Conservation (phyloP, 2,329 filamentous ascomycete species). For the Elsinoe australis region DNA sequence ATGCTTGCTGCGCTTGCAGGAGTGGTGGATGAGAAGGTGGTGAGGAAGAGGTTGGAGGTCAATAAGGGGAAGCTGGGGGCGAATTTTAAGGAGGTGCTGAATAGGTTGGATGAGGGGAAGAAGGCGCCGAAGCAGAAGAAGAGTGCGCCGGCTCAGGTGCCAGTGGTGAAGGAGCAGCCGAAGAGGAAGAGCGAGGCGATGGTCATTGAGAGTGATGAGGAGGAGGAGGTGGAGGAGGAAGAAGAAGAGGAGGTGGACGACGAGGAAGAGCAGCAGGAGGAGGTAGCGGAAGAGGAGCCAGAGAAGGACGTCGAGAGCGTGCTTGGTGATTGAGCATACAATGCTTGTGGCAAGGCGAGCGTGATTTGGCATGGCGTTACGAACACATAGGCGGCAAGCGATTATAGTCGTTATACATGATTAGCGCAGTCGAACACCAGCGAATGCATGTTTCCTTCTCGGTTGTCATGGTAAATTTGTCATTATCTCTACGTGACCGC, state of each 20-base stretch:
- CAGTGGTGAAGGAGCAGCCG: conserved; percentile 30
- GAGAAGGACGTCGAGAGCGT: conserved; percentile 22
- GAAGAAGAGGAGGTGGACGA: conserved; percentile 24
- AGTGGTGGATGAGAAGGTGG: conserved; percentile 60
- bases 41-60: conserved; percentile 64
- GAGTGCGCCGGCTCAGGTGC: conserved; percentile 31
- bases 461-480: too few relatives aligned
- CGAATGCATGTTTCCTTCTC: too few relatives aligned
- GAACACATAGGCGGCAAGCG: not conserved
- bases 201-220: conserved; percentile 12
- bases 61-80: conserved; percentile 74
- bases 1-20: conserved; percentile 71
- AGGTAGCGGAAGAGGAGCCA: conserved; percentile 23
- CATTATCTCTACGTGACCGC: too few relatives aligned
- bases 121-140: conserved; percentile 39
- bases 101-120: conserved; percentile 64
- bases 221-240: conserved; percentile 24
- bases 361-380: conserved; percentile 6
- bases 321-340: conserved; percentile 17
- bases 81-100: conserved; percentile 78
- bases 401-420: conserved; percentile 4
- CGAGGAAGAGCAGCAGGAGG: conserved; percentile 28
- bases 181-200: conserved; percentile 21
- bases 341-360: not conserved
- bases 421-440: too few relatives aligned